Evolutionary conservation across 306 rosid species (phyloP).

Genomic region (Elaeagnus macrophylla): DNA sequence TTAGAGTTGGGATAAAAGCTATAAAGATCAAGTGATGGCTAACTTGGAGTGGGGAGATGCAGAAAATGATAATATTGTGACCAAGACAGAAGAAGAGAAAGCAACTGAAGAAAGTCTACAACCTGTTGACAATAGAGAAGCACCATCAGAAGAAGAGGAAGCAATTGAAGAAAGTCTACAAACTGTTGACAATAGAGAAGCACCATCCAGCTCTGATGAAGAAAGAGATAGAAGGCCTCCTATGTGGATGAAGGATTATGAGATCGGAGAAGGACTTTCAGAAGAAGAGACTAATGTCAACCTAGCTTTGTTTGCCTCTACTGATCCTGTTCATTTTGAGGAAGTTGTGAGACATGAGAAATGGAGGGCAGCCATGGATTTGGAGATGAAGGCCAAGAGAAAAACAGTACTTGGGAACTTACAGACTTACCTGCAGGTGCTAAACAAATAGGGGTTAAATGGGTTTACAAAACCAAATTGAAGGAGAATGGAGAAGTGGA

Average conservation of each 20-base stretch:
- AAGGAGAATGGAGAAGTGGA: neutral
- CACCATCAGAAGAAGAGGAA: too few species aligned
- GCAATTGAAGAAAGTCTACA: too few species aligned
- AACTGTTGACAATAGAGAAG: too few species aligned
- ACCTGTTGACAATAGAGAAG: too few species aligned
- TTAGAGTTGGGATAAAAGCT: neutral
- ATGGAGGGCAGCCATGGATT: neutral
- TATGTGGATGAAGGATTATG: neutral
- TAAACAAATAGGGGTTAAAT: neutral
- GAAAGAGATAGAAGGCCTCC: neutral
- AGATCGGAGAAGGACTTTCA: neutral
- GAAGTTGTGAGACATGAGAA: neutral
- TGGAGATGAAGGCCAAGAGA: neutral
- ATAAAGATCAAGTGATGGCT: too few species aligned
- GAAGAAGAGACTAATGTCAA: neutral
- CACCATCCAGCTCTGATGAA: fast-evolving
- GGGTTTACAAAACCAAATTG: neutral
- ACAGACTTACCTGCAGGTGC: neutral
- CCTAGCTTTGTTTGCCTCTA: neutral
- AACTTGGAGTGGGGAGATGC: fast-evolving
- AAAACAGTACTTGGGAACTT: neutral
- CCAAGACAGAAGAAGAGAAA: too few species aligned
- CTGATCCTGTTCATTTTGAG: neutral
- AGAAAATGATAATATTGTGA: too few species aligned
- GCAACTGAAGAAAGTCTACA: too few species aligned